Conservation (phyloP, 2,329 filamentous ascomycete genomes). For the Graphiopsis chlorocephala region DNA sequence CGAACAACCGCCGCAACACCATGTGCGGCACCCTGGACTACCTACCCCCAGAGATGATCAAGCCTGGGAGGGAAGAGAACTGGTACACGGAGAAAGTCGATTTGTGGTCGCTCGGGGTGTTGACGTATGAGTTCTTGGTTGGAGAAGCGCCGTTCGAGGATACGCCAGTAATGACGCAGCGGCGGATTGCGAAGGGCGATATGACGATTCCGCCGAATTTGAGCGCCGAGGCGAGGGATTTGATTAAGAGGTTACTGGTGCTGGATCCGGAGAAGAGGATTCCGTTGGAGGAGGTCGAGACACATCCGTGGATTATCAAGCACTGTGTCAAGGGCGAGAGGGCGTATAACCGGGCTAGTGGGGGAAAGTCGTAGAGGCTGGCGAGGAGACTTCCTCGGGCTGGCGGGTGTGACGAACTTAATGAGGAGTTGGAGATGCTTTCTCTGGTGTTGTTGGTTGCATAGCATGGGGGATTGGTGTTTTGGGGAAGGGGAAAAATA, state of each 20-base stretch:
- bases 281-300: conserved; percentile 80
- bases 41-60: conserved; percentile 96
- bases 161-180: conserved; percentile 88
- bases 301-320: conserved; percentile 95
- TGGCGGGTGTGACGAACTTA: neutral
- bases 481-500: neutral
- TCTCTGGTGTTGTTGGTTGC: neutral
- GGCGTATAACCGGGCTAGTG: conserved; percentile 12
- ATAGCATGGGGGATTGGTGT: neutral
- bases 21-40: conserved; percentile 98
- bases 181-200: conserved; percentile 81
- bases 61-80: conserved; percentile 72
- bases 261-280: conserved; percentile 93
- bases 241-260: conserved; percentile 88
- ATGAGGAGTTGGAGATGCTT: neutral
- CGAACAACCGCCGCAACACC: conserved; percentile 87
- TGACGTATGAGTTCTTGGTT: conserved; percentile 94
- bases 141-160: conserved; percentile 98
- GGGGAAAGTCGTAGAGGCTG: neutral
- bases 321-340: conserved; percentile 67
- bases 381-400: neutral
- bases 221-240: conserved; percentile 81
- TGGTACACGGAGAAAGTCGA: conserved; percentile 95
- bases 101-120: conserved; percentile 88
- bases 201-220: conserved; percentile 92